Evolutionary conservation across 2,329 filamentous ascomycete species (phyloP), one percentile per base, ranked within the genome.

Genomic region (Botrytis hyacinthi): DNA sequence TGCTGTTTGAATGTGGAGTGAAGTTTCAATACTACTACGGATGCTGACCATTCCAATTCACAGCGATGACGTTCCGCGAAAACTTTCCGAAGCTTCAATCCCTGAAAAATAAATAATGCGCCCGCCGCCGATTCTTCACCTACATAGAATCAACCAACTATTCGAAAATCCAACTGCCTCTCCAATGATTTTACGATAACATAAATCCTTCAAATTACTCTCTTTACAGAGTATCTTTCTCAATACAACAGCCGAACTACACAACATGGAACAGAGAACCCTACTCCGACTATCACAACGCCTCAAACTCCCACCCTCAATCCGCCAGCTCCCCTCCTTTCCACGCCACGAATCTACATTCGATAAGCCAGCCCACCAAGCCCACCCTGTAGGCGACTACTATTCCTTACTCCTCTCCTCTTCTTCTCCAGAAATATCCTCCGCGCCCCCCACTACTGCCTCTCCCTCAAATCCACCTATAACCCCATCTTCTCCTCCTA

Each of bases 391-490:
- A 0, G 89, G 89, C 0, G 80, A 83, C 54, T 91, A 89, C 82
- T 91, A 91, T 81, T 85, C 89, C 76, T 81, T 83, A n/a, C 85
- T 91, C 37, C 83, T 90, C 62, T 82, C 84, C 67, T 82, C 82
- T 7, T 85, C 86, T 0, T 81, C 83, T 14, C 74, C 78, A 32
- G 32, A 44, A 18, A 73, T 74, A 65, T 70, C 70, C 26, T 74
- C 70, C 54, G 71, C 77, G 37, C 79, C 76, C 10, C 77, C 78
- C 42, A 77, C 76, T 29, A 76, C 75, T 26, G 40, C 74, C 16
- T 74, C 75, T 29, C 29, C 70, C 10, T 74, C 70, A 60, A 74
- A 77, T 32, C 78, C 75, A 6, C 76, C 77, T 32, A 77, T 75
- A 46, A 76, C 75, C 20, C 20, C 74, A 16, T 74, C 75, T 54